Conservation (phyloP, 164 flowering plant species). For the Annona squamosa region DNA sequence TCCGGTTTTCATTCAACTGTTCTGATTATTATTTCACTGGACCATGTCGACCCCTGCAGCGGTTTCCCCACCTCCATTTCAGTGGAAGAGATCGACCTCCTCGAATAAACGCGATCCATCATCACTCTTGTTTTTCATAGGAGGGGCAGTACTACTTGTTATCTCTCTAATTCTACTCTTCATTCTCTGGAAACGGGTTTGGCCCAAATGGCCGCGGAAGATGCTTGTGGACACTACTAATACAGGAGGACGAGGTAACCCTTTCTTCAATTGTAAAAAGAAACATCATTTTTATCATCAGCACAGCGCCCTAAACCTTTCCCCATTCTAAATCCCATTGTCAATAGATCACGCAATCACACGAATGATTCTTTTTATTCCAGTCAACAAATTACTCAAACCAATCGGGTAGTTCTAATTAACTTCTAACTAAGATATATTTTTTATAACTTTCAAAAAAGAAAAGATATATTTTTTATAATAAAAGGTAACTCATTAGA, state of each 20-base stretch:
- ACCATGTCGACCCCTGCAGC: constrained; percentile 6
- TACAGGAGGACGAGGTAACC: constrained; percentile 22
- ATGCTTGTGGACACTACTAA: constrained; percentile 7
- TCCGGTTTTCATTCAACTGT: neutral
- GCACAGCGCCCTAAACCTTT: too few relatives aligned
- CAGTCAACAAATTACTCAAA: too few relatives aligned
- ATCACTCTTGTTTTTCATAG: constrained; percentile 37
- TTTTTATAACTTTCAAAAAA: too few relatives aligned
- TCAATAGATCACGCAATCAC: too few relatives aligned
- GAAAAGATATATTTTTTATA: too few relatives aligned
- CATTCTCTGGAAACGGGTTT: constrained; percentile 28
- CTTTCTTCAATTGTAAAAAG: neutral
- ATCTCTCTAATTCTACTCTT: constrained; percentile 31
- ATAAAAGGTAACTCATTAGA: too few relatives aligned
- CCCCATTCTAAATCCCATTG: too few relatives aligned
- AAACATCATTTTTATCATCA: neutral
- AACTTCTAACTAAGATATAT: too few relatives aligned
- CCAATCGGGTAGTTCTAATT: too few relatives aligned
- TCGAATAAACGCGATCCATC: constrained; percentile 5
- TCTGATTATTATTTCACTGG: neutral
- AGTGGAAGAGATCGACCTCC: constrained; percentile 5
- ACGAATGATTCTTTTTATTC: too few relatives aligned
- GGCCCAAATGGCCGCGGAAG: constrained; percentile 17
- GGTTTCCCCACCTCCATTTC: constrained; percentile 15
- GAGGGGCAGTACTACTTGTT: constrained; percentile 29